phyloP scores from a whole-genome alignment of 768 basidiomycete genomes.

The Lyophyllum atratum region DNA sequence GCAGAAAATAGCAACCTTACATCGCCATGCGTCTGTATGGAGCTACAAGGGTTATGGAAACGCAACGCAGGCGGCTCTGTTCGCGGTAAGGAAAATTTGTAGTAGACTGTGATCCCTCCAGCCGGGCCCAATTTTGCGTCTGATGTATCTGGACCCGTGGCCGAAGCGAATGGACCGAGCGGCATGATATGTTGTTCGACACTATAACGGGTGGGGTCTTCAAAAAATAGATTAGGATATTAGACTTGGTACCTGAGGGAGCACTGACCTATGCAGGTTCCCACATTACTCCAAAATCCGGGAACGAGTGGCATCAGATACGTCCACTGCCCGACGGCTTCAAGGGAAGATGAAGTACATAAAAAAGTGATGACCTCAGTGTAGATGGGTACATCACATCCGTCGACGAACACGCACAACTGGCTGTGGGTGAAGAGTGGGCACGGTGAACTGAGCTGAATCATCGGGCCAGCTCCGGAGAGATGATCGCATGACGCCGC shows the following conservation, averaged over 20 bases:
- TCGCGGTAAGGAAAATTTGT: background rate
- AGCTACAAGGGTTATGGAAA: background rate
- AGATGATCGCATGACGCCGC: conserved; percentile 8
- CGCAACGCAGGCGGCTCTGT: background rate
- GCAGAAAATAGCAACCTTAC: background rate
- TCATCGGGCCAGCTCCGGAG: conserved; percentile 40
- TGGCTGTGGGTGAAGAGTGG: conserved; percentile 42
- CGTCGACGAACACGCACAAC: conserved; percentile 47
- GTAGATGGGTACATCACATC: conserved; percentile 39
- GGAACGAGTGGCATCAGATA: conserved; percentile 55
- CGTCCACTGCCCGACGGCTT: conserved; percentile 25
- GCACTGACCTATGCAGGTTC: conserved; percentile 41
- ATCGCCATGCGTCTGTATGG: background rate
- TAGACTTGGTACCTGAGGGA: background rate
- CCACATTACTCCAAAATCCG: conserved; percentile 50
- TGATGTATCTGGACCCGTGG: background rate
- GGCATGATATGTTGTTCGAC: conserved; percentile 50
- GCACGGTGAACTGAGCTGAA: conserved; percentile 52
- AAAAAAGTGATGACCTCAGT: conserved; percentile 37
- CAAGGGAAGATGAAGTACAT: conserved; percentile 25
- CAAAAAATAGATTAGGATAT: background rate
- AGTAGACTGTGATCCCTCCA: conserved; percentile 1
- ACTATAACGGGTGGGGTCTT: conserved; percentile 53
- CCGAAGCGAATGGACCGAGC: background rate
- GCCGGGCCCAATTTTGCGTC: background rate